phyloP scores from a whole-genome alignment of 495 filamentous ascomycete genomes.

The Oidiodendron maius region DNA sequence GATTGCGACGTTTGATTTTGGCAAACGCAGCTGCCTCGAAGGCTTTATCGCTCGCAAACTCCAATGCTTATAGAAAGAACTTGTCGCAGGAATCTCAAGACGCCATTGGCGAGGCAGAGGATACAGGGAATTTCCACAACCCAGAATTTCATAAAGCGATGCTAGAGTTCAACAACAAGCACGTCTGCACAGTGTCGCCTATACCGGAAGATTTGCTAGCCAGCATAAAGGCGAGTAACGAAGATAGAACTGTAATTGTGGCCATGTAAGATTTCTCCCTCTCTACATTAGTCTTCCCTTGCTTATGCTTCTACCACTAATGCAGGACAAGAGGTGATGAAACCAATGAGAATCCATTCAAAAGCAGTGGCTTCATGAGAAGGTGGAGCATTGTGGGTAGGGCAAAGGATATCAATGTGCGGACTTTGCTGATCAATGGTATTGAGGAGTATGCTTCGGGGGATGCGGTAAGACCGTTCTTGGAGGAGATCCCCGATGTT shows the following conservation, averaged over 20 bases:
- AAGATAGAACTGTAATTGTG: slow-evolving; percentile 5
- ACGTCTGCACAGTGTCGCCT: slow-evolving; percentile 32
- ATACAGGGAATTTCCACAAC: slow-evolving; percentile 15
- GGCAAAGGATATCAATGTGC: not conserved
- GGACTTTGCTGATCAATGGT: not conserved
- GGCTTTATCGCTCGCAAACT: not conserved
- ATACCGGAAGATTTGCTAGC: slow-evolving; percentile 27
- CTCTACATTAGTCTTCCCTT: not conserved
- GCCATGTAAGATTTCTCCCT: too few relatives aligned
- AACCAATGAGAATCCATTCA: not conserved
- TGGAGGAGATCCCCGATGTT: not conserved
- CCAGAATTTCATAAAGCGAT: slow-evolving; percentile 33
- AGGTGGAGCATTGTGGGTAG: not conserved
- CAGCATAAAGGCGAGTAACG: not conserved
- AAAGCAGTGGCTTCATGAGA: not conserved
- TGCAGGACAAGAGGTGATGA: not conserved
- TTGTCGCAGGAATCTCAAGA: not conserved
- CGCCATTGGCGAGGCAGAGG: not conserved
- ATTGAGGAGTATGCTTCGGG: not conserved
- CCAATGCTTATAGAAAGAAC: not conserved
- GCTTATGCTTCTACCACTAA: not conserved
- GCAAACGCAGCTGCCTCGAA: slow-evolving; percentile 18
- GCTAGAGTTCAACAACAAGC: slow-evolving; percentile 31
- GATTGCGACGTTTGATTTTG: slow-evolving; percentile 34
- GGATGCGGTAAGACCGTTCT: not conserved